Conservation (phyloP, 2,329 filamentous ascomycete genomes). For the Orbilia blumenaviensis region DNA sequence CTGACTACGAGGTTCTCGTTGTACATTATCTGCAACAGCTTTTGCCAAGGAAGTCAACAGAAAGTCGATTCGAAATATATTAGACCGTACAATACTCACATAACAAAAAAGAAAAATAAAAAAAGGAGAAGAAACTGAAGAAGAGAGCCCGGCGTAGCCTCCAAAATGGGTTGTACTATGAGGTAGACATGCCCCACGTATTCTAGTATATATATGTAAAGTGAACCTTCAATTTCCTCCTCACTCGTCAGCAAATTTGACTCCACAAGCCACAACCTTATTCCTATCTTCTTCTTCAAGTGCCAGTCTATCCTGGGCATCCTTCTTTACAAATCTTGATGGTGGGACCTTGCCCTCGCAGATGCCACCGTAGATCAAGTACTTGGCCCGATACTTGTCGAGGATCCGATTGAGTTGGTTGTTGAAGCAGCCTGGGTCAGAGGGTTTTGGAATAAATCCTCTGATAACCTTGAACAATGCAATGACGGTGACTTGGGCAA, state of each 20-base stretch:
- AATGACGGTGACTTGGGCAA: slow-evolving; percentile 27
- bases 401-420: neutral
- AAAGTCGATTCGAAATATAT: too few species aligned
- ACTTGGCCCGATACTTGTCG: neutral
- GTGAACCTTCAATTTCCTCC: neutral
- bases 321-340: slow-evolving; percentile 16
- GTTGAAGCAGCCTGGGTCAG: slow-evolving; percentile 16
- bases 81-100: too few species aligned
- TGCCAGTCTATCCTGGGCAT: neutral
- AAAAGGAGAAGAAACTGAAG: too few species aligned
- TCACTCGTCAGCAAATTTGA: neutral
- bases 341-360: slow-evolving; percentile 29
- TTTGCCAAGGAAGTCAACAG: too few species aligned
- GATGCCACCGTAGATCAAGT: neutral
- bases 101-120: too few species aligned
- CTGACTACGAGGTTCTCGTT: too few species aligned
- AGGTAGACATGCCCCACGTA: too few species aligned
- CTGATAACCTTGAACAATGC: slow-evolving; percentile 17
- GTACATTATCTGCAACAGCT: too few species aligned
- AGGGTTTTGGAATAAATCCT: slow-evolving; percentile 11
- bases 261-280: slow-evolving; percentile 3
- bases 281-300: neutral
- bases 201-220: too few species aligned
- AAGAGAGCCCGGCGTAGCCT: too few species aligned
- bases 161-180: too few species aligned